Conservation (phyloP, 257 asterid species). For the Plectranthus barbatus region DNA sequence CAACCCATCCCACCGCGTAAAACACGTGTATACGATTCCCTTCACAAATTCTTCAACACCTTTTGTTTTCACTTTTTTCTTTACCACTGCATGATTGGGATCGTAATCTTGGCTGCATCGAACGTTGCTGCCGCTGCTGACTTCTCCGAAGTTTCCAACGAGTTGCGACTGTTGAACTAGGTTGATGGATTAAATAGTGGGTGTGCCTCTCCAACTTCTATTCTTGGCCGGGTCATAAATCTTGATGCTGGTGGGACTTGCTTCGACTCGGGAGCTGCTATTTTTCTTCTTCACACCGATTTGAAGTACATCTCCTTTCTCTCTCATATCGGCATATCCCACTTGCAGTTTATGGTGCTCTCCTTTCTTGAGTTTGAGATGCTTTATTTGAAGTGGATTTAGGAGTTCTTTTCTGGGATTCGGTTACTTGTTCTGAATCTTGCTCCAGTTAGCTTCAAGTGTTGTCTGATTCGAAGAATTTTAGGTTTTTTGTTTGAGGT, state of each 20-base stretch:
- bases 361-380: background rate
- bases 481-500: background rate
- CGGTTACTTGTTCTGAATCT: background rate
- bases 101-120: background rate
- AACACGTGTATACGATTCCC: slow-evolving; percentile 21
- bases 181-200: background rate
- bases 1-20: slow-evolving; percentile 17
- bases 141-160: slow-evolving; percentile 9
- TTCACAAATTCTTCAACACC: background rate
- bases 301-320: slow-evolving; percentile 7
- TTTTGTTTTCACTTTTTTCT: background rate
- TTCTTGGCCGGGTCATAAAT: background rate
- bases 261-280: background rate
- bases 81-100: background rate
- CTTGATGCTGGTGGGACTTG: background rate
- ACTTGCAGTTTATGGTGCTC: background rate
- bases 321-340: background rate
- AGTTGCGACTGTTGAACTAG: background rate
- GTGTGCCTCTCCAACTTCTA: background rate
- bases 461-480: background rate
- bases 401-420: slow-evolving; percentile 4
- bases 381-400: background rate
- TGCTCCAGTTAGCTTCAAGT: background rate
- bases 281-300: background rate
- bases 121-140: background rate